A percentile compares a stretch with the other conserved stretches of the same genome.
Evolutionary conservation across 345 rosid species (phyloP).

Genomic region (Trapa incisa): DNA sequence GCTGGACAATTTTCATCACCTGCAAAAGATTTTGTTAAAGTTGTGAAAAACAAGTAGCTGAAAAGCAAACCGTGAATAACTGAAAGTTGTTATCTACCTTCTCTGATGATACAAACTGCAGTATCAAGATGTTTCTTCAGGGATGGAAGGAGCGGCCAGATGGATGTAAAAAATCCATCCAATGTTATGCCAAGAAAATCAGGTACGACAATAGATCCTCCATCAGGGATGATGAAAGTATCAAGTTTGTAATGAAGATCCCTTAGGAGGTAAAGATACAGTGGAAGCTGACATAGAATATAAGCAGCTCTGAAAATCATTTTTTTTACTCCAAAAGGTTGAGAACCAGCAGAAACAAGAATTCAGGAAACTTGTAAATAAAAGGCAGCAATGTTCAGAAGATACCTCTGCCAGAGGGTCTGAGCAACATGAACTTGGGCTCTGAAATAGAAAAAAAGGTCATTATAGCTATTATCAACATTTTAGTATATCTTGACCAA

Average conservation of each 20-base stretch:
- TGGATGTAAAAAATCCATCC: constrained; percentile 30
- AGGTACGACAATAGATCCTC: constrained; percentile 25
- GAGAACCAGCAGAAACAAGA: not conserved
- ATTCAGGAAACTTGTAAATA: not conserved
- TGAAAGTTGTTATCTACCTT: constrained; percentile 26
- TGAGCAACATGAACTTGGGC: constrained; percentile 36
- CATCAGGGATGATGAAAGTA: constrained; percentile 31
- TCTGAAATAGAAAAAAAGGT: constrained; percentile 24
- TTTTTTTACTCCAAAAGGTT: not conserved
- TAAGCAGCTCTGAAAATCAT: constrained; percentile 5
- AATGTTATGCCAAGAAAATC: constrained; percentile 26
- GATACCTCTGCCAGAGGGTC: constrained; percentile 69
- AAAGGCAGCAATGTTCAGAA: not conserved
- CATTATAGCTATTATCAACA: not conserved
- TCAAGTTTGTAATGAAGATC: constrained; percentile 66
- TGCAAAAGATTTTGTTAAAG: constrained; percentile 15
- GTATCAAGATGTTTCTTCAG: constrained; percentile 40
- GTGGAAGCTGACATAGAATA: constrained; percentile 48
- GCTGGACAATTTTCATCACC: constrained; percentile 52
- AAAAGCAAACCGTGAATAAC: not conserved
- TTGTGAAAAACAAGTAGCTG: not conserved
- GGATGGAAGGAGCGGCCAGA: constrained; percentile 40
- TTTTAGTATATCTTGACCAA: not conserved
- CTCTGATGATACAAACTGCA: constrained; percentile 39
- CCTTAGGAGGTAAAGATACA: constrained; percentile 50